A percentile compares a stretch with the other conserved stretches of the same genome.
Conservation (phyloP, 2,329 filamentous ascomycete species). For the Aspergillus thermomutatus region DNA sequence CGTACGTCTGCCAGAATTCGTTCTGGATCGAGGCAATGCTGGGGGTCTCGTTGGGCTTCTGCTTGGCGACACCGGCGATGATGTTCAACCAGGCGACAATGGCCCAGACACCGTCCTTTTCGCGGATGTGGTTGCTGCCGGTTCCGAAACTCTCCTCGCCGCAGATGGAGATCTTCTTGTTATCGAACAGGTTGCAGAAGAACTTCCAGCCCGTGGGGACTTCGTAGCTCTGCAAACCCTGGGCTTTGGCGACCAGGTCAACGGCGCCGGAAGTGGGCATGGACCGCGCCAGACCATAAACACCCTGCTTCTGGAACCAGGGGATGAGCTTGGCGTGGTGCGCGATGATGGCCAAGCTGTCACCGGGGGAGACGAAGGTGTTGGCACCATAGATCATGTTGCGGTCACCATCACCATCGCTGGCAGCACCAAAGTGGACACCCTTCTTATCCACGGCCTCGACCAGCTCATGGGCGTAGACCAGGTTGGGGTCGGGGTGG, state of each 20-base stretch:
- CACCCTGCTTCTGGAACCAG: constrained; percentile 96
- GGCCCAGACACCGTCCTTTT: constrained; percentile 98
- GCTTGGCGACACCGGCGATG: constrained; percentile 86
- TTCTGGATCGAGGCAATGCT: constrained; percentile 95
- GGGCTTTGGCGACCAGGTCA: constrained; percentile 91
- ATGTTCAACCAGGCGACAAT: constrained; percentile 98
- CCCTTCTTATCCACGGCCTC: constrained; percentile 86
- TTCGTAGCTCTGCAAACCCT: constrained; percentile 88
- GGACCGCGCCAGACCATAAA: constrained; percentile 90
- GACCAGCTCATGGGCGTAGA: constrained; percentile 92
- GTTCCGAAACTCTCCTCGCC: constrained; percentile 98
- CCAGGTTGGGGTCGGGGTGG: constrained; percentile 96
- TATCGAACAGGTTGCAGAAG: constrained; percentile 94
- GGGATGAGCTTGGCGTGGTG: constrained; percentile 95
- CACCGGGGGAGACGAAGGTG: constrained; percentile 92
- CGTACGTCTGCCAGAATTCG: constrained; percentile 95
- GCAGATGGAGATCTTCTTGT: constrained; percentile 95
- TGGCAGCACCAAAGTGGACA: constrained; percentile 94
- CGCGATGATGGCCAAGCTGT: constrained; percentile 96
- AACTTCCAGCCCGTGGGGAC: constrained; percentile 99
- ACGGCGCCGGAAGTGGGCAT: constrained; percentile 98
- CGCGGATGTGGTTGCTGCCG: constrained; percentile 96
- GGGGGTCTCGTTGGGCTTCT: constrained; percentile 73
- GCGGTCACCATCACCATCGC: constrained; percentile 94
- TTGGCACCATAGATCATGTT: constrained; percentile 99